Evolutionary conservation across 306 rosid species (phyloP), one percentile per base, ranked within the genome.

Genomic region (Prunus kanzakura): DNA sequence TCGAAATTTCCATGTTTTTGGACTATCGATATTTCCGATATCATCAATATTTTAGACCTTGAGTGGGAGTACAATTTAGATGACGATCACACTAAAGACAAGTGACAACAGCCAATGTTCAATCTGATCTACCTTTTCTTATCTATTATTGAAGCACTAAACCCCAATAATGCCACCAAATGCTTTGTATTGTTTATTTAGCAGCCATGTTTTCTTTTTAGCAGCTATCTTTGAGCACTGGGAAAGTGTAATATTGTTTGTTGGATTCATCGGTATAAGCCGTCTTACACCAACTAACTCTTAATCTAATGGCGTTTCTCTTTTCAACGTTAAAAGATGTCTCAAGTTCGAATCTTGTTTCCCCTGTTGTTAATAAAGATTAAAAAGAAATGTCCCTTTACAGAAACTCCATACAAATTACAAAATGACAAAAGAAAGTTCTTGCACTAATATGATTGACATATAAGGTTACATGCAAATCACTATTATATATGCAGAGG

Each of bases 291-390:
- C 8, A 47, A 47, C 49, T 6, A 45, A 7, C 51, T 47, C 14
- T n/a, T 9, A 55, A 0, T n/a, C 0, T n/a, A 3, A 0, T 11
- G 27, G 0, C 0, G 3, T n/a, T 0, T 1, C 61, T 55, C 2
- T 55, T n/a, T 3, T 55, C 23, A n/a, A n/a, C 1, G 27, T n/a
- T 19, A 10, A 19, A 56, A 56, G 16, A 56, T 2, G 14, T 9
- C 14, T 56, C 61, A 20, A 56, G 1, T 20, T 55, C 61, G 2
- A 55, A 9, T 47, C 16, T 10, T 47, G 15, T 55, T n/a, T 55
- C 2, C 4, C n/a, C 0, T 1, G 0, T 11, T 0, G 13, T 56
- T 56, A 20, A 16, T 6, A 38, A 38, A 38, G 57, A 0, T 18
- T 7, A 52, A 52, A 52, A 52, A 7, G 11, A 52, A 52, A 15